Evolutionary conservation across 768 basidiomycete genomes (phyloP).

Genomic region (Cystofilobasidium bisporidii): DNA sequence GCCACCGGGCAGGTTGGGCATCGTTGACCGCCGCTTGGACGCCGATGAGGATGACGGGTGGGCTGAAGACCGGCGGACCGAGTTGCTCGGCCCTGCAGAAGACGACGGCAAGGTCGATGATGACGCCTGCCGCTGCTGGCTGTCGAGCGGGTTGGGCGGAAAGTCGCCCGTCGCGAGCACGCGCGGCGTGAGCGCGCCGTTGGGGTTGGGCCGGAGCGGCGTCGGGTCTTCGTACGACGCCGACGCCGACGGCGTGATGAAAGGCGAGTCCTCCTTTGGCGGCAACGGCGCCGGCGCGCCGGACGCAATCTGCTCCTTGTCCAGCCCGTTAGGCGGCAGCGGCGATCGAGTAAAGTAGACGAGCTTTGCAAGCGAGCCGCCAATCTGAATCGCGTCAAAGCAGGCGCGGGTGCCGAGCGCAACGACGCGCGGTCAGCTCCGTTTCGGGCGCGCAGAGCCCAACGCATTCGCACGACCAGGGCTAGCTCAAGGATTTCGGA

Average conservation of each 20-base stretch:
- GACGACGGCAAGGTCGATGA: neutral
- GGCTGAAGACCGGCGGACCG: slow-evolving; percentile 34
- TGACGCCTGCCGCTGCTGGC: neutral
- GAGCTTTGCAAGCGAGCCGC: slow-evolving; percentile 93
- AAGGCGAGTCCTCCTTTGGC: slow-evolving; percentile 24
- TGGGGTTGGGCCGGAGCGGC: slow-evolving; percentile 43
- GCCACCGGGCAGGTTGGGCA: slow-evolving; percentile 83
- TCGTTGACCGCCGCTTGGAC: slow-evolving; percentile 58
- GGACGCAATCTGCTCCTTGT: slow-evolving; percentile 24
- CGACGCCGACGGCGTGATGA: slow-evolving; percentile 15
- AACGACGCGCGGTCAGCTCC: too few relatives aligned
- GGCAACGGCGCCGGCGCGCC: slow-evolving; percentile 22
- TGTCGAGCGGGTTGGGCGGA: slow-evolving; percentile 5
- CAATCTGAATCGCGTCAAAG: slow-evolving; percentile 54
- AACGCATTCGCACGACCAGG: too few relatives aligned
- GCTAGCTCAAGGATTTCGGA: too few relatives aligned
- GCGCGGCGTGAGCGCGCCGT: slow-evolving; percentile 73
- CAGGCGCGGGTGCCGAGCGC: slow-evolving; percentile 15
- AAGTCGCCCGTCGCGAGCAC: slow-evolving; percentile 49
- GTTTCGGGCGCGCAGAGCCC: too few relatives aligned
- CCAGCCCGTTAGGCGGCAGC: slow-evolving; percentile 14
- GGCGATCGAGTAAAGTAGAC: slow-evolving; percentile 96
- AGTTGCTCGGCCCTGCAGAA: neutral
- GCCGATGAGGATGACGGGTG: slow-evolving; percentile 35
- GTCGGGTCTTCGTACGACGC: slow-evolving; percentile 32